phyloP scores from a whole-genome alignment of 2,329 filamentous ascomycete species.

The Calonectria pauciramosa region DNA sequence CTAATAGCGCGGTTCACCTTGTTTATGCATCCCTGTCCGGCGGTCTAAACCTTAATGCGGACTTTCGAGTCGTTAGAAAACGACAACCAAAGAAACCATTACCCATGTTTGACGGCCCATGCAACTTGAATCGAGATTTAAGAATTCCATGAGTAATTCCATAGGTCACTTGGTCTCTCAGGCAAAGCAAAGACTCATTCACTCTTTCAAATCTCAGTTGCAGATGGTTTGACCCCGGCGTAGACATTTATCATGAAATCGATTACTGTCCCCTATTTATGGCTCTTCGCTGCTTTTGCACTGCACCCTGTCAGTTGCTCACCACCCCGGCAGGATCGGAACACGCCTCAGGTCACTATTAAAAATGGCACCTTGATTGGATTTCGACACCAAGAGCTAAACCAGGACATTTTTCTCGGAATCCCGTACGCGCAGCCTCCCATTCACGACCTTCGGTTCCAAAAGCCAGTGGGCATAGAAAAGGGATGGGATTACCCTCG shows the following conservation, averaged over 20 bases:
- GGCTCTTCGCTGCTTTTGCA: neutral
- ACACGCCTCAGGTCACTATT: neutral
- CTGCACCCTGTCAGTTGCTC: neutral
- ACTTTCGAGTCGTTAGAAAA: neutral
- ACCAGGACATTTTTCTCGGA: neutral
- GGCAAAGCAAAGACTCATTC: neutral
- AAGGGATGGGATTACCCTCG: neutral
- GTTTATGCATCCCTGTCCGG: neutral
- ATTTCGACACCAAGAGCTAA: neutral
- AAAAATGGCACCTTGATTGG: neutral
- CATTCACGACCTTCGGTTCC: neutral
- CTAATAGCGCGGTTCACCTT: neutral
- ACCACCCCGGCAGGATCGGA: neutral
- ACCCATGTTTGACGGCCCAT: neutral
- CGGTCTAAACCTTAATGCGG: neutral
- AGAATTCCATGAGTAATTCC: no score
- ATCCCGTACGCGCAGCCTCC: neutral
- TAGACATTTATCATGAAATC: neutral
- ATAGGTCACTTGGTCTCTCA: no score
- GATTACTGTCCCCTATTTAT: neutral
- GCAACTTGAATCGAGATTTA: no score
- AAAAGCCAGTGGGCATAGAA: neutral
- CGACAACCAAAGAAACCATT: neutral
- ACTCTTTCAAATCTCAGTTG: neutral
- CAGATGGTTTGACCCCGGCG: neutral